These are phyloP conservation scores for Sonneratia caseolaris DNA, from an alignment of 345 rosid species.

Conservation along the genomic window DNA sequence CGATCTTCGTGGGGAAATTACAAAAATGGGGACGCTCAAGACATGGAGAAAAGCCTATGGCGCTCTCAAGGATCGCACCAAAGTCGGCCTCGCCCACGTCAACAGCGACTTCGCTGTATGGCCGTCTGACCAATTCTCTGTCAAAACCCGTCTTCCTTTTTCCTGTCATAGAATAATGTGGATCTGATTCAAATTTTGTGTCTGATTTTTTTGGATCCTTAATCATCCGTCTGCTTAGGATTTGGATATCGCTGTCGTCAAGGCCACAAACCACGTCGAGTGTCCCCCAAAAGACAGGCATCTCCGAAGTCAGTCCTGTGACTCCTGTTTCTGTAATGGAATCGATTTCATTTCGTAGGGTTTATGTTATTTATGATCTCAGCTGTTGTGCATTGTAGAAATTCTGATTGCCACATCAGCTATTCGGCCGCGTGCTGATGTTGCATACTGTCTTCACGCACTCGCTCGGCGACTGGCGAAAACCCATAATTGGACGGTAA, in stretches of 20 bases:
- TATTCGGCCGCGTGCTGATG: constrained; percentile 82
- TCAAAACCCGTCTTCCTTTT: not conserved
- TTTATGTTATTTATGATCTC: not conserved
- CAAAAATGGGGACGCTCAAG: constrained; percentile 81
- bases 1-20: constrained; percentile 28
- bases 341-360: constrained; percentile 15
- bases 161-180: constrained; percentile 6
- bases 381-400: constrained; percentile 29
- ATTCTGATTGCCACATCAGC: constrained; percentile 64
- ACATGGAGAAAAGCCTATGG: constrained; percentile 95
- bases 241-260: constrained; percentile 94
- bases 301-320: constrained; percentile 59
- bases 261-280: constrained; percentile 96
- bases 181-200: constrained; percentile 15
- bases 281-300: constrained; percentile 95
- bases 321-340: constrained; percentile 4
- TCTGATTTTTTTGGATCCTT: constrained; percentile 5
- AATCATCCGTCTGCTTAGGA: constrained; percentile 43
- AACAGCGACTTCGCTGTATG: constrained; percentile 92
- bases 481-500: constrained; percentile 89
- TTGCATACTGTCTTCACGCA: constrained; percentile 77
- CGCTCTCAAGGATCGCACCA: constrained; percentile 91
- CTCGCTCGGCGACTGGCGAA: constrained; percentile 74
- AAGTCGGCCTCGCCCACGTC: constrained; percentile 99
- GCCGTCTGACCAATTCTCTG: not conserved